These are phyloP conservation scores for Parvularia atlantis DNA, from an alignment of 78 protist genomes.

Conservation along the genomic window DNA sequence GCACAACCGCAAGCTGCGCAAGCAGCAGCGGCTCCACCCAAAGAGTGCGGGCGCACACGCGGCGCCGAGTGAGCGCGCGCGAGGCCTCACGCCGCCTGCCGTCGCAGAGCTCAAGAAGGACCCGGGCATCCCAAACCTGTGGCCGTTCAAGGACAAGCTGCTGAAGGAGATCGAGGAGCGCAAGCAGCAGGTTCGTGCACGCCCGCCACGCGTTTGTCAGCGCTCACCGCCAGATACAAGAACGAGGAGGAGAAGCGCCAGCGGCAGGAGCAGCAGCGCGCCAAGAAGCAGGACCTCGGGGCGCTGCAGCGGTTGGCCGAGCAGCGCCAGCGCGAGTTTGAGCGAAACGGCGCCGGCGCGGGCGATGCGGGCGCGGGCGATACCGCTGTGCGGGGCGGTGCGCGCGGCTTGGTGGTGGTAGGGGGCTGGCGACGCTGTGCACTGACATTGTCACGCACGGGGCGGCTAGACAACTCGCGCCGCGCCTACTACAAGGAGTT, in stretches of 20 bases:
- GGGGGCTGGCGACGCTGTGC: no score
- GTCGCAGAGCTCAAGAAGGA: constrained; percentile 49
- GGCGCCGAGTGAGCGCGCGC: background rate
- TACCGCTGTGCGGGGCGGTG: no score
- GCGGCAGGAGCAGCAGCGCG: background rate
- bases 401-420: no score
- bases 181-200: constrained; percentile 3
- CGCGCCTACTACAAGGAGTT: constrained; percentile 75
- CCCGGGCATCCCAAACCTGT: constrained; percentile 83
- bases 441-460: no score
- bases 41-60: no score
- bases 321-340: background rate
- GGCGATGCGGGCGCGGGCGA: no score
- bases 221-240: no score
- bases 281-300: background rate
- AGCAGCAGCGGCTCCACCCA: constrained; percentile 1
- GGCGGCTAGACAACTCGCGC: constrained; percentile 71
- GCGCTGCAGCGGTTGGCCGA: background rate
- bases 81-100: background rate
- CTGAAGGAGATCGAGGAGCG: constrained; percentile 36
- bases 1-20: constrained; percentile 31
- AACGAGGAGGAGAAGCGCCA: constrained; percentile 29
- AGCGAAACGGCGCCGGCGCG: background rate
- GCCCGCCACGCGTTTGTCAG: no score
- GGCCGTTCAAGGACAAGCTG: constrained; percentile 77